Conservation (phyloP, 257 asterid species). For the Phtheirospermum japonicum region DNA sequence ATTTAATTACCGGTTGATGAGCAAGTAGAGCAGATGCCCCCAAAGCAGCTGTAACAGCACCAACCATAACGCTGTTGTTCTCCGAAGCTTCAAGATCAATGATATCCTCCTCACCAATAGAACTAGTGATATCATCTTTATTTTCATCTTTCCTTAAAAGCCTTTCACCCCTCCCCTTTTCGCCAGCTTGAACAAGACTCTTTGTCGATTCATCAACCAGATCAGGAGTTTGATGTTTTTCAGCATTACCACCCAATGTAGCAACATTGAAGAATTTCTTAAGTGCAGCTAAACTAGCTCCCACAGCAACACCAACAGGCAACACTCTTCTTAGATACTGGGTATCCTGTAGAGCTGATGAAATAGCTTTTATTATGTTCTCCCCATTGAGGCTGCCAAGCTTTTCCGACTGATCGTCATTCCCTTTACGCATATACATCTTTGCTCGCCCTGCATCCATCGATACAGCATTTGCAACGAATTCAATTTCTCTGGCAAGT, state of each 20-base stretch:
- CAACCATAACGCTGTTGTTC: constrained; percentile 50
- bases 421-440: constrained; percentile 22
- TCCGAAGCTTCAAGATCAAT: constrained; percentile 38
- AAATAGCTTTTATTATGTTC: constrained; percentile 50
- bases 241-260: constrained; percentile 39
- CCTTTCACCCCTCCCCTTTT: constrained; percentile 30
- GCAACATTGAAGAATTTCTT: constrained; percentile 59
- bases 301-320: constrained; percentile 89
- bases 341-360: constrained; percentile 69
- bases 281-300: constrained; percentile 77
- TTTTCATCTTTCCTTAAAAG: constrained; percentile 22
- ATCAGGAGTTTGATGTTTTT: constrained; percentile 35
- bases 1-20: constrained; percentile 58
- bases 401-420: constrained; percentile 36
- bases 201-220: constrained; percentile 31
- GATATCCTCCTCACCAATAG: constrained; percentile 33
- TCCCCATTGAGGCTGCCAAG: constrained; percentile 55
- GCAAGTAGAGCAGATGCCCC: constrained; percentile 89
- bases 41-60: constrained; percentile 93
- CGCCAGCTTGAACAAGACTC: constrained; percentile 30
- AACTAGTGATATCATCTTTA: constrained; percentile 25
- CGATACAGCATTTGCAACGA: constrained; percentile 67
- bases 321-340: constrained; percentile 55
- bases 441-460: constrained; percentile 48
- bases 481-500: constrained; percentile 67